phyloP scores from a whole-genome alignment of 2,329 filamentous ascomycete species.

The Davidsoniella virescens region DNA sequence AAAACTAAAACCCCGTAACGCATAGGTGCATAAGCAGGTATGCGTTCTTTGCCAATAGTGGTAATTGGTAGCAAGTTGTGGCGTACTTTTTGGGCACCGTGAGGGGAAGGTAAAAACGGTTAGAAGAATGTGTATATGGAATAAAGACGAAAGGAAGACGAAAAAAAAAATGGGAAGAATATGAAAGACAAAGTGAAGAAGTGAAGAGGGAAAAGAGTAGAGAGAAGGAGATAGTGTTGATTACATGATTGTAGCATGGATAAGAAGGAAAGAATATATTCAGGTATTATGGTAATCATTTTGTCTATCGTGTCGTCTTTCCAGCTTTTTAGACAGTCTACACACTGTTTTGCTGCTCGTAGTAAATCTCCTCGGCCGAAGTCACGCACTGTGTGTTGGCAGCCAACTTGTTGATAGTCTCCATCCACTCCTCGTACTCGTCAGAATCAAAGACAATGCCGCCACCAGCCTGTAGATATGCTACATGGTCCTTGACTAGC shows the following conservation, averaged over 20 bases:
- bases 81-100: not conserved
- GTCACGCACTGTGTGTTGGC: slow-evolving; percentile 82
- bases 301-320: too few relatives aligned
- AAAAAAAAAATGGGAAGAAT: not conserved
- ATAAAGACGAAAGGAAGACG: too few relatives aligned
- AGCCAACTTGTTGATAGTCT: slow-evolving; percentile 82
- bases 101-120: not conserved
- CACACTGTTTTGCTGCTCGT: slow-evolving; percentile 19
- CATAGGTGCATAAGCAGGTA: not conserved
- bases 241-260: not conserved
- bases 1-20: not conserved
- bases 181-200: too few relatives aligned
- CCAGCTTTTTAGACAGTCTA: not conserved
- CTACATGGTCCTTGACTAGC: slow-evolving; percentile 79
- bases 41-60: not conserved
- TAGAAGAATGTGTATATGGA: not conserved
- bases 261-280: not conserved
- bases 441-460: slow-evolving; percentile 93
- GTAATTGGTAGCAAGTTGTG: too few relatives aligned
- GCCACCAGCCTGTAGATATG: slow-evolving; percentile 76
- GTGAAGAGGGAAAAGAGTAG: not conserved
- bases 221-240: not conserved
- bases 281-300: too few relatives aligned
- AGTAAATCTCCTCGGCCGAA: slow-evolving; percentile 56
- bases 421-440: slow-evolving; percentile 85